Evolutionary conservation across 192 early-diverging fungal genomes (phyloP).

Genomic region (Phycomyces nitens): DNA sequence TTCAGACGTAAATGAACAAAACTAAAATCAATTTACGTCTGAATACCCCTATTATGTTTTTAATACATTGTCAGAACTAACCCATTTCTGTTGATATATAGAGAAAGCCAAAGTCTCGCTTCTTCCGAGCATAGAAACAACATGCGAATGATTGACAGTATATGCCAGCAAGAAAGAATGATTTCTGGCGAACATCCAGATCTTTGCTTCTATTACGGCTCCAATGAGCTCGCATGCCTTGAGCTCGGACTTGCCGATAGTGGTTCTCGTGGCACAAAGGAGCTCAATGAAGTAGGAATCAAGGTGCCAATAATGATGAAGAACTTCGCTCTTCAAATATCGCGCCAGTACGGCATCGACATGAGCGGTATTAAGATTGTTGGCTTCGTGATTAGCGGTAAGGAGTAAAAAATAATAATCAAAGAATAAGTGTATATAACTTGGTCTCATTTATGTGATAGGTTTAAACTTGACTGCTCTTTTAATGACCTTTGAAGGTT

Average conservation of each 20-base stretch:
- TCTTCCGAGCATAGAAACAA: not conserved
- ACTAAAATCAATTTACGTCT: no score
- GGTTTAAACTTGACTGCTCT: slow-evolving; percentile 9
- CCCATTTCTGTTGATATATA: not conserved
- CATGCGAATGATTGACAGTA: not conserved
- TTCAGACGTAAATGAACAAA: no score
- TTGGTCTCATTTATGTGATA: slow-evolving; percentile 4
- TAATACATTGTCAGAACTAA: not conserved
- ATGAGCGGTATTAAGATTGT: slow-evolving; percentile 1
- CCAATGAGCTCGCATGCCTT: not conserved
- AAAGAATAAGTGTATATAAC: not conserved
- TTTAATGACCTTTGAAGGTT: slow-evolving; percentile 12
- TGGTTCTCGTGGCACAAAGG: not conserved
- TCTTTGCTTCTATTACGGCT: not conserved
- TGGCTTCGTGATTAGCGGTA: slow-evolving; percentile 7
- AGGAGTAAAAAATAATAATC: slow-evolving; percentile 5
- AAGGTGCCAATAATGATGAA: slow-evolving; percentile 14
- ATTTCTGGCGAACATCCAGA: slow-evolving; percentile 1
- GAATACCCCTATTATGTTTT: not conserved
- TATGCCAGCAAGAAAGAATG: not conserved
- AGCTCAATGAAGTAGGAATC: not conserved
- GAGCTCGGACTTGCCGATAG: slow-evolving; percentile 1
- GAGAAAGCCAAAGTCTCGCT: not conserved
- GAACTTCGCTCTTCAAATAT: slow-evolving; percentile 1
- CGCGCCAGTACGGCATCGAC: not conserved